A percentile compares a stretch with the other conserved stretches of the same genome.
Conservation (phyloP, 352 stramenopile species). For the Phytopythium ostracodes region DNA sequence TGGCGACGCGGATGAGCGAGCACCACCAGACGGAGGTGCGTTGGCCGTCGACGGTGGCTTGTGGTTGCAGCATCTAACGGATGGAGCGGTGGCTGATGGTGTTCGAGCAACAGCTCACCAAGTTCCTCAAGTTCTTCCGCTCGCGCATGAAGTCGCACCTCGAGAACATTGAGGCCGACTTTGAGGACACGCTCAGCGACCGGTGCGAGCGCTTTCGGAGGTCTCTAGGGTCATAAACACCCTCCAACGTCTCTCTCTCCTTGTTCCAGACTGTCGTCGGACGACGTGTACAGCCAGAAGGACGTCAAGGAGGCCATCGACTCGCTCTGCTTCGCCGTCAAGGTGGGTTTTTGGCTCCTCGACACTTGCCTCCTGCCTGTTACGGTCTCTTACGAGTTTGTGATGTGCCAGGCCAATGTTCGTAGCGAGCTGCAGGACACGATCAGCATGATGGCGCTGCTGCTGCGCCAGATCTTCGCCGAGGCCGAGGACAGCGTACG, state of each 20-base stretch:
- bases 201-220: constrained; percentile 14
- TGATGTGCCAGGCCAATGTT: constrained; percentile 44
- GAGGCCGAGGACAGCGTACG: constrained; percentile 63
- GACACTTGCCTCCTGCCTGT: too few species aligned
- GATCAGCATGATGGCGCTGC: constrained; percentile 84
- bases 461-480: constrained; percentile 77
- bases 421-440: constrained; percentile 77
- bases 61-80: neutral
- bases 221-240: neutral
- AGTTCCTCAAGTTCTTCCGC: constrained; percentile 87
- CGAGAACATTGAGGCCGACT: constrained; percentile 81
- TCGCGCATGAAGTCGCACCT: constrained; percentile 69
- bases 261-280: constrained; percentile 44
- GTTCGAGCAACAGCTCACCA: constrained; percentile 38
- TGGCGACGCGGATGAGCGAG: constrained; percentile 28
- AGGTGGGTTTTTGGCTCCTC: constrained; percentile 24
- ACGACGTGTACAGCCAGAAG: constrained; percentile 83
- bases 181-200: constrained; percentile 80
- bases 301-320: constrained; percentile 71
- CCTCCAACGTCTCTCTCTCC: neutral
- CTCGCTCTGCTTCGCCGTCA: constrained; percentile 78
- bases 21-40: constrained; percentile 70
- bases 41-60: neutral
- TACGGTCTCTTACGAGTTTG: neutral
- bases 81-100: neutral